Percentiles rank a stretch among this genome's conserved stretches.
Evolutionary conservation across 768 basidiomycete genomes (phyloP).

Genomic region (Jaapia argillacea): DNA sequence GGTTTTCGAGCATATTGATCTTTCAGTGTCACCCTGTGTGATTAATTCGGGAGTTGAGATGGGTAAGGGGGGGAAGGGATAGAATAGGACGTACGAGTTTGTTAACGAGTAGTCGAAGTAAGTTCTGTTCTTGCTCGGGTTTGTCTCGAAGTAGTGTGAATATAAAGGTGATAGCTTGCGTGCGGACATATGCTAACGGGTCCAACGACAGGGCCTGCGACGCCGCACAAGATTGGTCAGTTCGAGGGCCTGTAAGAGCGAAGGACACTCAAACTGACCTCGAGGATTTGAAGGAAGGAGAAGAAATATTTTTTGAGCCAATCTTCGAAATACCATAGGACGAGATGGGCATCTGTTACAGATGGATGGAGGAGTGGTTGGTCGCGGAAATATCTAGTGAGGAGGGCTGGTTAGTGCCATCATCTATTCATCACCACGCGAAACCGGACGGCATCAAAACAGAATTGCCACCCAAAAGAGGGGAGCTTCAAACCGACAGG

Average conservation of each 20-base stretch:
- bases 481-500: neutral
- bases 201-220: constrained; percentile 73
- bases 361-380: constrained; percentile 61
- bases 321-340: constrained; percentile 91
- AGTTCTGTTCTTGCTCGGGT: constrained; percentile 96
- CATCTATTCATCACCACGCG: too few relatives aligned
- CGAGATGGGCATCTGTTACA: constrained; percentile 60
- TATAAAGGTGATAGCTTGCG: constrained; percentile 69
- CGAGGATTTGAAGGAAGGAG: constrained; percentile 79
- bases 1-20: constrained; percentile 77
- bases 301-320: constrained; percentile 98
- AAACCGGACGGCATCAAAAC: too few relatives aligned
- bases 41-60: neutral
- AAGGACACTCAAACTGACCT: constrained; percentile 39
- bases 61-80: neutral
- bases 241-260: neutral
- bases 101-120: constrained; percentile 85
- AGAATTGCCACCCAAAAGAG: neutral
- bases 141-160: constrained; percentile 77
- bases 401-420: neutral
- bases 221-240: constrained; percentile 2
- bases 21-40: constrained; percentile 78
- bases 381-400: constrained; percentile 77
- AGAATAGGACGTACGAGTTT: constrained; percentile 56
- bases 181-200: constrained; percentile 80